A percentile compares a stretch with the other conserved stretches of the same genome.
Conservation (phyloP, 2,329 filamentous ascomycete species). For the Arthrobotrys megalospora region DNA sequence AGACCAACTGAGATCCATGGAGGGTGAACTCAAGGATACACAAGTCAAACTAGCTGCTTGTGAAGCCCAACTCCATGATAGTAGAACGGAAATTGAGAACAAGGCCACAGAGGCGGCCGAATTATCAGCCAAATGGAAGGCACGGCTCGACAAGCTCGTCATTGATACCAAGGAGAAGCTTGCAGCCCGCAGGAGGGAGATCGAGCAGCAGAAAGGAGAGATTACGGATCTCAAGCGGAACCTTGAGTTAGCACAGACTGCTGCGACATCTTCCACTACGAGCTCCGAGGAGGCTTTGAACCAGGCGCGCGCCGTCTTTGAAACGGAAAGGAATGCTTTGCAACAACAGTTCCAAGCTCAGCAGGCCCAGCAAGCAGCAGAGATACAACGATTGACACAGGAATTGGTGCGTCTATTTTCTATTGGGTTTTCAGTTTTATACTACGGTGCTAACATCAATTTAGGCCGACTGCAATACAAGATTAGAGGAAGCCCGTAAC, state of each 20-base stretch:
- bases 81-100: constrained; percentile 58
- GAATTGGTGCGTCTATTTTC: constrained; percentile 42
- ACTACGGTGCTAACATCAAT: constrained; percentile 13
- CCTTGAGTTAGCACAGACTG: constrained; percentile 46
- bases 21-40: constrained; percentile 74
- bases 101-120: constrained; percentile 62
- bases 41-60: constrained; percentile 65
- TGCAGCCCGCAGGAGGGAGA: constrained; percentile 37
- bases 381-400: constrained; percentile 51
- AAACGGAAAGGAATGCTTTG: constrained; percentile 37
- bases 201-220: constrained; percentile 54
- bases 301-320: constrained; percentile 39
- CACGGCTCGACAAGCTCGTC: constrained; percentile 63
- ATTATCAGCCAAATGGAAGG: constrained; percentile 60
- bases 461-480: constrained; percentile 29
- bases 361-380: constrained; percentile 51
- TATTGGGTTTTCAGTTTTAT: neutral
- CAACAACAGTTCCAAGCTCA: constrained; percentile 41
- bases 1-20: constrained; percentile 78
- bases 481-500: constrained; percentile 38
- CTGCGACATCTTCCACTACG: constrained; percentile 23
- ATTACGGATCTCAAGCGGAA: constrained; percentile 40
- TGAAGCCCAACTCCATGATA: constrained; percentile 64
- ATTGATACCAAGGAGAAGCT: constrained; percentile 63
- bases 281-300: constrained; percentile 35